Evolutionary conservation across 768 basidiomycete genomes (phyloP).

Genomic region (Boletus rubroflammeus): DNA sequence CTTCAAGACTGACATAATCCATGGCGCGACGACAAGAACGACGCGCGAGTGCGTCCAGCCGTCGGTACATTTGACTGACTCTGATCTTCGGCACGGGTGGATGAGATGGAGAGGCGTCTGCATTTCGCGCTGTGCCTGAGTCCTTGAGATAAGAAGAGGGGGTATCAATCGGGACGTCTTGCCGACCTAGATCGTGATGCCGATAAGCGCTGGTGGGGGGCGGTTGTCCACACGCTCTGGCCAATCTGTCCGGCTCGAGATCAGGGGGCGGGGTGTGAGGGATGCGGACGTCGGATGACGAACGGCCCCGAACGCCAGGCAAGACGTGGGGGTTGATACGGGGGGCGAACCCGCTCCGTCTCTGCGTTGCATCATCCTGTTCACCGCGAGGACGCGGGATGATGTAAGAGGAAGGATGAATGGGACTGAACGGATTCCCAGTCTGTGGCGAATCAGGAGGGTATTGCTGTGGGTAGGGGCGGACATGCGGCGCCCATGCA

Average conservation of each 20-base stretch:
- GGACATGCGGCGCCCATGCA: slow-evolving; percentile 24
- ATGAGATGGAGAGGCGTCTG: neutral
- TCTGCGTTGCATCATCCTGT: slow-evolving; percentile 3
- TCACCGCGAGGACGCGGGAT: slow-evolving; percentile 11
- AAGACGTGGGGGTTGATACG: slow-evolving; percentile 10
- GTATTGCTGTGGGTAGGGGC: slow-evolving; percentile 10
- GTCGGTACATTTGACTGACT: slow-evolving; percentile 22
- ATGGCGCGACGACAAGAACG: slow-evolving; percentile 21
- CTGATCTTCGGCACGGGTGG: slow-evolving; percentile 18
- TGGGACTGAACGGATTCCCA: neutral
- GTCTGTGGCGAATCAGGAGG: slow-evolving; percentile 7
- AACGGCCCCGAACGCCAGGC: slow-evolving; percentile 17
- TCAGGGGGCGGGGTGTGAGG: slow-evolving; percentile 23
- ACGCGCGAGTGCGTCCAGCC: slow-evolving; percentile 24
- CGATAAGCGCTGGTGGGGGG: slow-evolving; percentile 6
- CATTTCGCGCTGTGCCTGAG: neutral
- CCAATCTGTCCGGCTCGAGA: slow-evolving; percentile 28
- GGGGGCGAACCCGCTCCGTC: slow-evolving; percentile 15
- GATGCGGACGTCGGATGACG: slow-evolving; percentile 23
- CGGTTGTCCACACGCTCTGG: slow-evolving; percentile 27
- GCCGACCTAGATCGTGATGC: slow-evolving; percentile 3
- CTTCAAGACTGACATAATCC: slow-evolving; percentile 27
- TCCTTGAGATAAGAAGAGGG: slow-evolving; percentile 1
- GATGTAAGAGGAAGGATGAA: slow-evolving; percentile 12
- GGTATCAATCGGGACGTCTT: neutral